Base-by-base conservation (phyloP, 2,329 filamentous ascomycete species). In the Paracoccidioides brasiliensis region DNA sequence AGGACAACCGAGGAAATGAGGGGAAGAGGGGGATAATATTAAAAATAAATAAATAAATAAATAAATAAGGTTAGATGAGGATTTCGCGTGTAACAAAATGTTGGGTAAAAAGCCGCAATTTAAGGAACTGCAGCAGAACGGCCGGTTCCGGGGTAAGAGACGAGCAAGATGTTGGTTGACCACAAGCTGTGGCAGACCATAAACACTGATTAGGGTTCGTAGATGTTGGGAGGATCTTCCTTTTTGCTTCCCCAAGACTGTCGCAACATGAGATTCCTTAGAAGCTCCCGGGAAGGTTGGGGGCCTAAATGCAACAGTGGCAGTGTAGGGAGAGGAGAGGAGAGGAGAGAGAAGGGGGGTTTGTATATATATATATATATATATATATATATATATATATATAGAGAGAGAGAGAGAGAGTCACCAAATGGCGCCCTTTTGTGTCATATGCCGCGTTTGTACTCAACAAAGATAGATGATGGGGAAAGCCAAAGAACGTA, bases 61-160 rank as follows among this genome's bases (percentile, higher is more conserved):
- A 59, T 57, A 60, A 54, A 56, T 61, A 57, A 48, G 44, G 35
- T 56, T 51, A 58, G 57, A 62, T 61, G 64, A 65, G 61, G 60
- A 60, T 15, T 22, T 42, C 40, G 37, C 30, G 42, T 33, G 12
- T 32, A 43, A 38, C 46, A 38, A 22, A 22, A 1, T 3, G 46
- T 50, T 28, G 35, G 46, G 46, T 37, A 28, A 50, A 50, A 50
- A 50, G 46, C 46, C 46, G 46, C 46, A 50, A 50, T 50, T 50
- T 50, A 38, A 37, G 32, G 46, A 22, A 38, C 32, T 38, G 46
- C 46, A 50, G 46, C 3, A 50, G 6, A 28, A 28, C 32, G 35
- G 32, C 46, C 46, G 46, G 46, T 50, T 50, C 22, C 46, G 46
- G 46, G 46, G n/a, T 28, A 14, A 50, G 32, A n/a, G 46, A 38